These are phyloP conservation scores for Suhomyces sp. DNA, from an alignment of 805 yeast species.

Conservation along the genomic window DNA sequence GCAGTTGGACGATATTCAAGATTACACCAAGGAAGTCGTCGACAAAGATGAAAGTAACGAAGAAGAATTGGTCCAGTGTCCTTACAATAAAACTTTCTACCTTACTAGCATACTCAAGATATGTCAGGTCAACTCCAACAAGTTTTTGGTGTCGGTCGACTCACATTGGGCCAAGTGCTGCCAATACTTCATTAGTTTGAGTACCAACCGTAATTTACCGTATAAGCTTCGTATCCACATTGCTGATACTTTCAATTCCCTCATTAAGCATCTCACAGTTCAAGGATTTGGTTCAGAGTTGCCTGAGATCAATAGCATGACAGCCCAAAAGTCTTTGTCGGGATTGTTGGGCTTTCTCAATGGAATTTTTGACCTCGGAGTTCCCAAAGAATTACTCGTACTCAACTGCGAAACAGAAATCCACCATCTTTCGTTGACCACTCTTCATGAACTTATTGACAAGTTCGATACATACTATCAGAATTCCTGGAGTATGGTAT, in stretches of 20 bases:
- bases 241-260: conserved; percentile 49
- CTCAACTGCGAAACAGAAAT: conserved; percentile 66
- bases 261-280: conserved; percentile 41
- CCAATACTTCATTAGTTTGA: conserved; percentile 44
- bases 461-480: conserved; percentile 62
- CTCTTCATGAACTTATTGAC: conserved; percentile 71
- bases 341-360: conserved; percentile 47
- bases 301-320: conserved; percentile 18
- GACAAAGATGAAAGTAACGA: conserved; percentile 15
- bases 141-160: conserved; percentile 44
- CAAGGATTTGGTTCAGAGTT: conserved; percentile 34
- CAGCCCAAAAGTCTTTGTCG: conserved; percentile 48
- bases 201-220: conserved; percentile 40
- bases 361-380: conserved; percentile 35
- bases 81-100: conserved; percentile 55
- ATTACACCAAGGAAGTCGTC: conserved; percentile 2
- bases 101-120: conserved; percentile 53
- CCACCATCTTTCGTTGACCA: conserved; percentile 56
- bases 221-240: conserved; percentile 46
- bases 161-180: conserved; percentile 48
- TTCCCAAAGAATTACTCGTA: conserved; percentile 42
- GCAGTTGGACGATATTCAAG: conserved; percentile 18
- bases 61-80: conserved; percentile 29
- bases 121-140: conserved; percentile 47
- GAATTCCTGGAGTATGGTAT: conserved; percentile 72